Percentiles rank a stretch among this genome's conserved stretches.
phyloP scores from a whole-genome alignment of 106 monocot species.

The Platanthera guangdongensis region DNA sequence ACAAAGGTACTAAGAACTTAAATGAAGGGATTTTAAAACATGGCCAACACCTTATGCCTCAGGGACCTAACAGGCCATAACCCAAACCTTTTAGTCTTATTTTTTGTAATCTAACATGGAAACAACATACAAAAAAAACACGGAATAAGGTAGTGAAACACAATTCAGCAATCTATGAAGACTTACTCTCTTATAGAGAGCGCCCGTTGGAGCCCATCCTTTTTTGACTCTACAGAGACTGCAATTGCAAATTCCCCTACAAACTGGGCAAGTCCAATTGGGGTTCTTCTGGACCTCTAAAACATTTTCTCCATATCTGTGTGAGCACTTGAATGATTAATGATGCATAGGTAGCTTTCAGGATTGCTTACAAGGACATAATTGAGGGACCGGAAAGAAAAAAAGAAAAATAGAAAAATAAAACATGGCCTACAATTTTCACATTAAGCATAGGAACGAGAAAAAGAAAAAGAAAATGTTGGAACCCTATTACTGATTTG shows the following conservation, averaged over 20 bases:
- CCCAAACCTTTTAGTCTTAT: too few species aligned
- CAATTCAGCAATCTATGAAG: neutral
- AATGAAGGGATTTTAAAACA: too few species aligned
- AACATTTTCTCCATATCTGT: constrained; percentile 88
- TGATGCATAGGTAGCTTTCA: neutral
- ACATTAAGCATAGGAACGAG: too few species aligned
- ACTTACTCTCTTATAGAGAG: constrained; percentile 52
- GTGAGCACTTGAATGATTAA: constrained; percentile 2
- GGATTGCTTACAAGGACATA: neutral
- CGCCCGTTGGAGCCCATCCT: constrained; percentile 76
- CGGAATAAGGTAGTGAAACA: too few species aligned
- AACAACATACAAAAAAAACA: too few species aligned
- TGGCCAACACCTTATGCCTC: too few species aligned
- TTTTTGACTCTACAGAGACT: constrained; percentile 66
- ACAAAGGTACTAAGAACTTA: too few species aligned
- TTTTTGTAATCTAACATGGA: too few species aligned
- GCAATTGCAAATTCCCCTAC: constrained; percentile 87
- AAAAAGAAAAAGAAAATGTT: too few species aligned
- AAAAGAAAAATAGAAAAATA: neutral
- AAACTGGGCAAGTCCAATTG: constrained; percentile 76
- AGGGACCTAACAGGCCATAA: too few species aligned
- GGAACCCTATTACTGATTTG: too few species aligned
- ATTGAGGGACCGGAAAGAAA: neutral
- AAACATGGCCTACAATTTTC: neutral
- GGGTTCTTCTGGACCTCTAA: constrained; percentile 63